Base-by-base conservation (phyloP, 768 basidiomycete species). In the Psilocybe cubensis region DNA sequence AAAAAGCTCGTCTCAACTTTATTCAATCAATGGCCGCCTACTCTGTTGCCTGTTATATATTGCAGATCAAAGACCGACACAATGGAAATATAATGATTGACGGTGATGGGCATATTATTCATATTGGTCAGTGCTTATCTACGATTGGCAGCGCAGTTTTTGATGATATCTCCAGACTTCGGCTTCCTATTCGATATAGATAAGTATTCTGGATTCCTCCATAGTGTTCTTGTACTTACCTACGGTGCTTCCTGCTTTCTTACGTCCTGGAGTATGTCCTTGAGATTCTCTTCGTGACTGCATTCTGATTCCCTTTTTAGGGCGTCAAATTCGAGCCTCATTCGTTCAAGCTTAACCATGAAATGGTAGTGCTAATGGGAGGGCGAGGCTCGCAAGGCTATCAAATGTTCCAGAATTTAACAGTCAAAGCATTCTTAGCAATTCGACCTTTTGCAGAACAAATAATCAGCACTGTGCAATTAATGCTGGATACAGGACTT, bases 31-130 rank as follows among this genome's bases (percentile, higher is more conserved):
- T 98, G 97, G 96, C 97, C 0, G 97, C 95, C 9, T 99, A 99
- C 72, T 98, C 96, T 28, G 89, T 98, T 23, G 94, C 95, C 7
- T 98, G 96, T 71, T 98, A 97, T 71, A 94, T 99, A 63, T 74
- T 98, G 42, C 97, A 99, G 72, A 96, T 99, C 77, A 99, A 99
- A 76, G 97, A 99, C 69, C 78, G 97, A 35, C 97, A 99, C 72
- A 99, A 99, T 67, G 97, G 97, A 25, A 99, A 99, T 70, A 98
- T 99, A 69, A 98, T 99, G 96, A 96, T 99, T 58, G 97, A 98
- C 69, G 94, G 91, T 2, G 92, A 96, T 57, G 97, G 97, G 0
- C 96, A 98, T 69, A 96, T 99, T 57, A 84, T 98, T 3, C 97
- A 99, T 70, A 85, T 99, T 63, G 96, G 95, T 94, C 57, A n/a